Base-by-base conservation (phyloP, 2,329 filamentous ascomycete species). In the Cladosporium velox region DNA sequence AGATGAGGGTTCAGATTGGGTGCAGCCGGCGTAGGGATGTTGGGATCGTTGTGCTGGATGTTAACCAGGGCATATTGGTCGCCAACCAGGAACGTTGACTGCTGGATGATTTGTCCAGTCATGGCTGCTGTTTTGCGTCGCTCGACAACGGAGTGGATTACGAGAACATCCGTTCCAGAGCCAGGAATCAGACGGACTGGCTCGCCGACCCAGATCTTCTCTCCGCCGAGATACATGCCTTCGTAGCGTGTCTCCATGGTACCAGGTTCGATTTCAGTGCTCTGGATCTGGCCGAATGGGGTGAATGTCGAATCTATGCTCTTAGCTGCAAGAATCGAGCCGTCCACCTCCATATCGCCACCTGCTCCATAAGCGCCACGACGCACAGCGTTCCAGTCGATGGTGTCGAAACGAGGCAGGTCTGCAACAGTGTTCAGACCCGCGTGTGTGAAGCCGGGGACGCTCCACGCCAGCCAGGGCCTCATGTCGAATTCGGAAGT, bases 161-260 rank as follows among this genome's bases (percentile, higher is more conserved):
- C 79, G 69, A 87, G 77, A 41, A 87, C 77, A 54, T 85, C 81
- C 34, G 80, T 80, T 21, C 80, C 80, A 1, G 76, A 74, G n/a
- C 76, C 78, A 15, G 78, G 75, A 7, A 78, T 77, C 5, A 87
- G 74, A n/a, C 86, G 83, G 15, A 87, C 78, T 1, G 84, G 80
- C 57, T 88, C 86, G n/a, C 85, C 84, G 24, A 82, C 75, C 84
- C 85, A 88, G 26, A 87, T 79, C 74, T 87, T 87, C 71, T 88
- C 86, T 1, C 82, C 85, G 6, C 86, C 86, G 0, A 87, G 74
- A 72, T 81, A 88, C 59, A 87, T 78, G 35, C 83, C 84, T 65
- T 83, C 83, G 73, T 83, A 87, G 64, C 81, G 78, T 55, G 82
- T 80, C 64, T 83, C 78, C 12, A 67, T 68, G 2, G 74, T 66